Evolutionary conservation across 2,329 filamentous ascomycete genomes (phyloP), one percentile per base, ranked within the genome.

Genomic region (Botrytis paeoniae): DNA sequence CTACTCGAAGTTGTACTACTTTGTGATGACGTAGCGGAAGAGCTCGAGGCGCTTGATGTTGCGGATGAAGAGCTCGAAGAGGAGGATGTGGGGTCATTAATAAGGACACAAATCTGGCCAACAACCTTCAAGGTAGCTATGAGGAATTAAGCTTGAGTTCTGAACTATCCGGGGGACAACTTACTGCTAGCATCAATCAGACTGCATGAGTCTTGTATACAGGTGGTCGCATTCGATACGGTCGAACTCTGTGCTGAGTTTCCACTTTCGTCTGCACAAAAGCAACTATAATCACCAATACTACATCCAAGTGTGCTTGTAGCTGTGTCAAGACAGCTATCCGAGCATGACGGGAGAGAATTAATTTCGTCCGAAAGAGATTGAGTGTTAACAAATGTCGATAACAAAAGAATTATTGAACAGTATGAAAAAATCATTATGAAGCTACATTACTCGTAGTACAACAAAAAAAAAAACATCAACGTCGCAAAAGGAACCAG

Each of bases 191-290:
- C 61, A 59, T 73, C 69, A 41, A 71, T 48, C 7, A 61, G 18
- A 71, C 72, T 66, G 51, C 68, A 73, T 43, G 72, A 32, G 29
- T 71, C 37, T 41, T 73, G 69, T 29, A 73, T 71, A 69, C 72
- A 73, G 60, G 48, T 61, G 22, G 61, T 59, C n/a, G 69, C 41
- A 73, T 22, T 71, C 5, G 68, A 59, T 64, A 73, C 41, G 41
- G 32, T 70, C 6, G 59, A 41, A 65, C 57, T 37, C 37, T 54
- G 64, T 41, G 18, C 29, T 16, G 71, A 48, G n/a, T 20, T 72
- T 20, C 70, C 71, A 32, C 43, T 62, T 37, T 54, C 51, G 29
- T 57, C 41, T 32, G 22, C 45, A 43, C 71, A 73, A 14, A 63
- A 54, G 45, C 71, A 73, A 54, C 35, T 63, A 25, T 43, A 70